A percentile compares a stretch with the other conserved stretches of the same genome.
These are phyloP conservation scores for Boeremia lycopersici DNA, from an alignment of 2,329 filamentous ascomycete genomes.

Conservation along the genomic window DNA sequence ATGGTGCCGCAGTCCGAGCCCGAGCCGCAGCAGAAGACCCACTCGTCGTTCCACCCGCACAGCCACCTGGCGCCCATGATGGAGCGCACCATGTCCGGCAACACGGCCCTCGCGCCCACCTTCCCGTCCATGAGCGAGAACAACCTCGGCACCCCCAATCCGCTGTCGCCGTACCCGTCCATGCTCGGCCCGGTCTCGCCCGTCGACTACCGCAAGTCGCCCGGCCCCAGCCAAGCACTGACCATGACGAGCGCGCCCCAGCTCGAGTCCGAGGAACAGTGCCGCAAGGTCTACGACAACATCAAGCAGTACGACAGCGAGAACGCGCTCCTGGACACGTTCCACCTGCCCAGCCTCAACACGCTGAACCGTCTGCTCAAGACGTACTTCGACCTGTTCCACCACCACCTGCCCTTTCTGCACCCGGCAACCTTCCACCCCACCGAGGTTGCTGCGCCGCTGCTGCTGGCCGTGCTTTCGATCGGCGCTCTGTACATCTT, in stretches of 20 bases:
- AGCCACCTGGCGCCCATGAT: constrained; percentile 70
- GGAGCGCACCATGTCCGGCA: constrained; percentile 65
- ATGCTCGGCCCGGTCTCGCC: constrained; percentile 72
- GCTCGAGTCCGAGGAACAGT: constrained; percentile 81
- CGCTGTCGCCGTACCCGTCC: constrained; percentile 73
- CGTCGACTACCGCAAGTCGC: constrained; percentile 72
- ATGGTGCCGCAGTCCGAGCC: constrained; percentile 78
- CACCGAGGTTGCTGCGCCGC: constrained; percentile 76
- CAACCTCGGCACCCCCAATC: constrained; percentile 72
- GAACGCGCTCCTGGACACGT: constrained; percentile 82
- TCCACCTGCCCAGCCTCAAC: constrained; percentile 80
- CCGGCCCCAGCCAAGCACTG: constrained; percentile 69
- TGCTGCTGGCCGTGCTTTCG: constrained; percentile 87
- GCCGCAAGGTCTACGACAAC: constrained; percentile 82
- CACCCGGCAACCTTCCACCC: constrained; percentile 91
- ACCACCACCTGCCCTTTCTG: constrained; percentile 94
- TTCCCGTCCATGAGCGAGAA: constrained; percentile 74
- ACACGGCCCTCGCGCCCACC: constrained; percentile 67
- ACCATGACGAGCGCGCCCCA: constrained; percentile 76
- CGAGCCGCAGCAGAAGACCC: constrained; percentile 73
- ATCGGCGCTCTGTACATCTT: constrained; percentile 97
- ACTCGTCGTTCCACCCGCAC: constrained; percentile 64
- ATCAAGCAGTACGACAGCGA: constrained; percentile 82
- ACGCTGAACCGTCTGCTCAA: constrained; percentile 90
- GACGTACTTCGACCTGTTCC: constrained; percentile 96